These are phyloP conservation scores for Chaetothyriales sp. DNA, from an alignment of 2,329 filamentous ascomycete species.

Conservation along the genomic window DNA sequence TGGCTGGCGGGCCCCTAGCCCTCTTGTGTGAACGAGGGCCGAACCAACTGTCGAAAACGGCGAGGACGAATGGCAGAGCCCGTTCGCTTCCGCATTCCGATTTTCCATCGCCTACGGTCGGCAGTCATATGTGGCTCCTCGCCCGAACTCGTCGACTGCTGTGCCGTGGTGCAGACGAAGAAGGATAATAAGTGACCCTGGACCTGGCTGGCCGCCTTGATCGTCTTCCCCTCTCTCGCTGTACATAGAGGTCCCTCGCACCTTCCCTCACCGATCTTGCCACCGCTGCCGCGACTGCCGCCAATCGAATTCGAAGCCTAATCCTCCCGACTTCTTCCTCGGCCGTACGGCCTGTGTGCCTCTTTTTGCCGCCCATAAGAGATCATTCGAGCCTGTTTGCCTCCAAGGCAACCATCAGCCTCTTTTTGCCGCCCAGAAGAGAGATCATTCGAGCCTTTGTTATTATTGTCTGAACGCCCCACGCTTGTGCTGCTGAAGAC, in stretches of 20 bases:
- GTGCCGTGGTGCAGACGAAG: background rate
- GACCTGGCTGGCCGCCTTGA: background rate
- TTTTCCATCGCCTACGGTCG: background rate
- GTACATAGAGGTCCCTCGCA: background rate
- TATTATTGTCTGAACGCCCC: background rate
- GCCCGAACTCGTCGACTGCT: background rate
- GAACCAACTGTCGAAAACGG: background rate
- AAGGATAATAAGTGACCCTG: background rate
- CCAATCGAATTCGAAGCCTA: background rate
- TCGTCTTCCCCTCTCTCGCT: background rate
- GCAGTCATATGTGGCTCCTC: background rate
- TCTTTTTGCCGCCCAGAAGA: too few relatives aligned
- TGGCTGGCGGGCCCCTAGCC: background rate
- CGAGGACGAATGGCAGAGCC: background rate
- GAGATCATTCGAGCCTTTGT: background rate
- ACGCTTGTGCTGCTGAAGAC: background rate
- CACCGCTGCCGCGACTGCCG: background rate
- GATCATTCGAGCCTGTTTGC: too few relatives aligned
- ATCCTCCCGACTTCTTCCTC: background rate
- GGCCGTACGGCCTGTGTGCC: too few relatives aligned
- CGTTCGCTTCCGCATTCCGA: background rate
- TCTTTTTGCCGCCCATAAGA: background rate
- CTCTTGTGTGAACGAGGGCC: background rate
- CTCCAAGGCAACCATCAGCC: too few relatives aligned
- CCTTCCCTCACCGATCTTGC: background rate